Base-by-base conservation (phyloP, 83 land plant genomes). In the Picea engelmannii region DNA sequence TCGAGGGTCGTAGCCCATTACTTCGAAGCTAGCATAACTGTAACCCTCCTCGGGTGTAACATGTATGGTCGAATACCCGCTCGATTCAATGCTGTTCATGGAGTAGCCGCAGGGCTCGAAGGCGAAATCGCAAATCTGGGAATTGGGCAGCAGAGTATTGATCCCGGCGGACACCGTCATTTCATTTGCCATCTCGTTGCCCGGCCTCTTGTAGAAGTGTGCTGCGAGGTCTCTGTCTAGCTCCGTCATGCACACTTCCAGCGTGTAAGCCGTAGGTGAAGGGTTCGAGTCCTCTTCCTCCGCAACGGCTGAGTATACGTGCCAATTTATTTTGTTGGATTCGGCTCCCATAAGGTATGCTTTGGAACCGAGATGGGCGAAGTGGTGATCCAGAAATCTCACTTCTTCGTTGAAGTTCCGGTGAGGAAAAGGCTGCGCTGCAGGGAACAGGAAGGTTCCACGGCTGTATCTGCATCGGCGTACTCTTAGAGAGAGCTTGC, bases 81-180 rank as follows among this genome's bases (percentile, higher is more conserved):
- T 89, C 15, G 87, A 85, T 74, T 88, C 92, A 21, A 90, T 65
- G 35, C 90, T 88, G 69, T 94, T 96, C 96, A 94, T 94, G 42
- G 99, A 94, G 86, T 96, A 96, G 7, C 99, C 99, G 40, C 99
- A 96, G 0, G 99, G 97, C 40, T 91, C 93, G 84, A 96, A 96
- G 13, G 93, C 97, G 69, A 88, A 91, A 76, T 94, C 99, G 61
- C 95, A 96, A n/a, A 94, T 80, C 3, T 89, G 65, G 2, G 93
- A 86, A 31, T 62, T 65, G 6, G 89, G 91, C 25, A 86, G 86
- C 62, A 94, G 87, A 20, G 79, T 85, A 7, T 59, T 81, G 75
- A 96, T 94, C 20, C 92, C 92, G 9, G 97, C 80, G 2, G 76
- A 21, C 70, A 38, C 84, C 8, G 99, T 96, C 97, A 96, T 96